These are phyloP conservation scores for Ogataea thermomethanolica DNA, from an alignment of 805 yeast species.

Conservation along the genomic window DNA sequence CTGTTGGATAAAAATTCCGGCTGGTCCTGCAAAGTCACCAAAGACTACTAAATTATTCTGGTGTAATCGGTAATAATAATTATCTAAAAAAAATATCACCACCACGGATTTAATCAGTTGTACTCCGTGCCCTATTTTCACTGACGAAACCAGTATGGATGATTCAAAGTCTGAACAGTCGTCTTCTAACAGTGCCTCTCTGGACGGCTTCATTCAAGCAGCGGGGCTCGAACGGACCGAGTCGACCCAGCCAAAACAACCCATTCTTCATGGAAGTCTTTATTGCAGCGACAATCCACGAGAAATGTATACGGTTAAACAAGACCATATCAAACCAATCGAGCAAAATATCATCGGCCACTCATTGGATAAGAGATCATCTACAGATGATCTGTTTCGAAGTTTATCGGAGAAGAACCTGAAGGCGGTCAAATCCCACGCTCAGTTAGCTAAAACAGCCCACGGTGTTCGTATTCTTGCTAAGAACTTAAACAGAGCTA, in stretches of 20 bases:
- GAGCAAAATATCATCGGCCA: neutral
- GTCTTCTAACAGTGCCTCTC: neutral
- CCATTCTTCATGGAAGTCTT: slow-evolving; percentile 28
- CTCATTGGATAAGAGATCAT: slow-evolving; percentile 7
- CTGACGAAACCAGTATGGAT: neutral
- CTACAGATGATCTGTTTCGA: slow-evolving; percentile 20
- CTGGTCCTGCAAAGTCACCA: slow-evolving; percentile 62
- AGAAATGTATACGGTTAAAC: slow-evolving; percentile 19
- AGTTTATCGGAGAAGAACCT: slow-evolving; percentile 39
- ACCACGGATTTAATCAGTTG: too few relatives aligned
- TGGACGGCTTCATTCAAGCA: neutral
- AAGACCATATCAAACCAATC: slow-evolving; percentile 15
- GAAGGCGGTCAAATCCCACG: slow-evolving; percentile 61
- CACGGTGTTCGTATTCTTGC: slow-evolving; percentile 75
- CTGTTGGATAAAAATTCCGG: slow-evolving; percentile 62
- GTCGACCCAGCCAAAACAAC: slow-evolving; percentile 26
- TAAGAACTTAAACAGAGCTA: slow-evolving; percentile 66
- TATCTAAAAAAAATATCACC: too few relatives aligned
- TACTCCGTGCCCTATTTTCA: neutral
- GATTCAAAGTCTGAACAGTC: neutral
- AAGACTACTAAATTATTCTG: slow-evolving; percentile 15
- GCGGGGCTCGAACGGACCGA: slow-evolving; percentile 15
- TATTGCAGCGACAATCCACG: slow-evolving; percentile 27
- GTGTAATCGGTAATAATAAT: slow-evolving; percentile 1
- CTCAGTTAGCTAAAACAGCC: slow-evolving; percentile 75